Evolutionary conservation across 352 stramenopile genomes (phyloP), one percentile per base, ranked within the genome.

Genomic region (Peronospora belbahrii): DNA sequence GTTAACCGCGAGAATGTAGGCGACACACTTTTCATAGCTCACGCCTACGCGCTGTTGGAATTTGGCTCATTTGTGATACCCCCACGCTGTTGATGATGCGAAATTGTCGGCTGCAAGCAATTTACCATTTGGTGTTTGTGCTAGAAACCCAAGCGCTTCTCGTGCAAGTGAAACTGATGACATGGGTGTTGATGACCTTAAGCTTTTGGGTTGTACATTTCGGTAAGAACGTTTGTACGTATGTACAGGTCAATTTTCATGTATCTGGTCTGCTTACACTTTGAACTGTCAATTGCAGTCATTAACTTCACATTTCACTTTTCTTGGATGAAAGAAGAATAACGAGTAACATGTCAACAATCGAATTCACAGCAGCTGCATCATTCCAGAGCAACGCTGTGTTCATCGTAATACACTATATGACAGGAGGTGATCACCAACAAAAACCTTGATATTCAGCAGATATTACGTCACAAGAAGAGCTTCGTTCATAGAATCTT

Each of bases 91-190:
- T 63, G 20, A 54, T 73, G 20, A 39, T 59, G 43, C 19, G 39
- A 2, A 54, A 58, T 15, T 52, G 52, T 7, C 31, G 56, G 1
- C 36, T 70, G 15, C 57, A 58, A 38, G 34, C 52, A 6, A 6
- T 70, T 0, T 62, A 63, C 17, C 54, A 64, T 20, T 20, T 70
- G 5, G 56, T 53, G 2, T 70, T 70, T 13, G 65, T 70, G 9
- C 19, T 74, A 14, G 60, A 70, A 28, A 64, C 51, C 5, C 60
- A 65, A 33, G 47, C 45, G 37, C 22, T 54, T 19, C 19, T 58
- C 2, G 35, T 62, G 2, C 54, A 58, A 20, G 33, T 45, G 15
- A 61, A 61, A 19, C 17, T 72, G 8, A 33, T 66, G 20, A 52
- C 55, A 0, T 72, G 62, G 54, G 42, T 59, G 1, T 27, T 65